phyloP scores from a whole-genome alignment of 495 filamentous ascomycete species.

The Lasiosphaeria hispida region DNA sequence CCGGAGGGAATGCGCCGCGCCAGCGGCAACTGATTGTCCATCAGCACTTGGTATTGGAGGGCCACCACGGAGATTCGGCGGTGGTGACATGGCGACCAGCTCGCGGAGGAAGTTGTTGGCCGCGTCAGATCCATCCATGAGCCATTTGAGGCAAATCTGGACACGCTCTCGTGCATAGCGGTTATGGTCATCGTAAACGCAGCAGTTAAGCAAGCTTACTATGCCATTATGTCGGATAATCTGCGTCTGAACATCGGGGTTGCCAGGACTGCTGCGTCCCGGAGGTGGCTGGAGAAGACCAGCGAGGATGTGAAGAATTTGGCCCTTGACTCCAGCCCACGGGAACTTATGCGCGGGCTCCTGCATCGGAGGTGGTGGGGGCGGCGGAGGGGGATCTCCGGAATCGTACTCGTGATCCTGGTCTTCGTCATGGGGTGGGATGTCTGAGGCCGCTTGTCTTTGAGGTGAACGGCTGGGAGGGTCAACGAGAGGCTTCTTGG shows the following conservation, averaged over 20 bases:
- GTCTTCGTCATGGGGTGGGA: conserved; percentile 22
- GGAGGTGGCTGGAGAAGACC: conserved; percentile 64
- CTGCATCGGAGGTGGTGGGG: conserved; percentile 58
- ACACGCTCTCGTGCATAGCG: conserved; percentile 88
- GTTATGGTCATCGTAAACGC: conserved; percentile 81
- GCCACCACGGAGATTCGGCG: conserved; percentile 24
- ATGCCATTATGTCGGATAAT: conserved; percentile 79
- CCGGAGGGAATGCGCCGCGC: conserved; percentile 26
- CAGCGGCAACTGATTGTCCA: background rate
- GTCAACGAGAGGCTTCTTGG: conserved; percentile 52
- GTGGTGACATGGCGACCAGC: conserved; percentile 42
- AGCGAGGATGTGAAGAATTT: conserved; percentile 82
- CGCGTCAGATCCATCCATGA: conserved; percentile 78
- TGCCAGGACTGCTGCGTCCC: conserved; percentile 59
- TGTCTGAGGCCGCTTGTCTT: background rate
- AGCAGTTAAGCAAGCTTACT: conserved; percentile 81
- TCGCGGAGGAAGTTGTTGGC: conserved; percentile 73
- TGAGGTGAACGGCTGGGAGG: conserved; percentile 19
- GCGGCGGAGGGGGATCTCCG: conserved; percentile 47
- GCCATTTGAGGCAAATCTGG: conserved; percentile 83
- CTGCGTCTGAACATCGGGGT: conserved; percentile 76
- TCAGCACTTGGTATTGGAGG: background rate
- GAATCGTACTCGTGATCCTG: conserved; percentile 40
- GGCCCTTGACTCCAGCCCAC: conserved; percentile 90
- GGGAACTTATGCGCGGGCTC: conserved; percentile 86